phyloP scores from a whole-genome alignment of 148 eudicot genomes.

The Gaultheria prostrata region DNA sequence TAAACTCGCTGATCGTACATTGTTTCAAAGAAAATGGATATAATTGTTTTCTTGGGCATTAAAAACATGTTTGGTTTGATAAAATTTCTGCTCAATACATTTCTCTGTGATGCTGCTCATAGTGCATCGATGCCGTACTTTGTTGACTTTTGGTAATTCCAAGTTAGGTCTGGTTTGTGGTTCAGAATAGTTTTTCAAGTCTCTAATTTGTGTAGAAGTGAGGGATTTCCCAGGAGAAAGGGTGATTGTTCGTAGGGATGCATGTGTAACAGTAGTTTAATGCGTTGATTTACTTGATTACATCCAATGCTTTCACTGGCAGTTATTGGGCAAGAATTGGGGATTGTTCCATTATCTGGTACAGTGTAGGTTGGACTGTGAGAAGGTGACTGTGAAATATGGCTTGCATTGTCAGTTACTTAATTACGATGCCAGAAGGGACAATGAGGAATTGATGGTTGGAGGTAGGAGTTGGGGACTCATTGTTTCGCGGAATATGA shows the following conservation, averaged over 20 bases:
- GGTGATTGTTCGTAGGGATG: not conserved
- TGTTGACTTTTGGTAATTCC: not conserved
- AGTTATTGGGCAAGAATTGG: not conserved
- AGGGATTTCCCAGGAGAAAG: not conserved
- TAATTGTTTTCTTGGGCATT: not conserved
- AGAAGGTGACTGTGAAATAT: not conserved
- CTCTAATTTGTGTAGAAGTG: slow-evolving; percentile 4
- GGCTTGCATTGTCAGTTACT: not conserved
- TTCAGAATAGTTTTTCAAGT: not conserved
- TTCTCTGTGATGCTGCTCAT: not conserved
- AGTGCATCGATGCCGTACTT: not conserved
- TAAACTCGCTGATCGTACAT: not conserved
- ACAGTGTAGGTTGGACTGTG: not conserved
- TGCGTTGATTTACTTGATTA: not conserved
- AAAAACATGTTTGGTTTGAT: not conserved
- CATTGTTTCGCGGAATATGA: not conserved
- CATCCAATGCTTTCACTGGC: not conserved
- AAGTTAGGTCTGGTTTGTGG: not conserved
- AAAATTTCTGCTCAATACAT: not conserved
- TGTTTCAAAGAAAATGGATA: not conserved
- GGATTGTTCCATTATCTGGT: not conserved
- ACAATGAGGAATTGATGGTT: not conserved
- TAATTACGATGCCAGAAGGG: not conserved
- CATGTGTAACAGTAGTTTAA: not conserved
- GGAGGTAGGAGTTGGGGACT: not conserved